Conservation (phyloP, 495 filamentous ascomycete species). For the Xylaria scruposa region DNA sequence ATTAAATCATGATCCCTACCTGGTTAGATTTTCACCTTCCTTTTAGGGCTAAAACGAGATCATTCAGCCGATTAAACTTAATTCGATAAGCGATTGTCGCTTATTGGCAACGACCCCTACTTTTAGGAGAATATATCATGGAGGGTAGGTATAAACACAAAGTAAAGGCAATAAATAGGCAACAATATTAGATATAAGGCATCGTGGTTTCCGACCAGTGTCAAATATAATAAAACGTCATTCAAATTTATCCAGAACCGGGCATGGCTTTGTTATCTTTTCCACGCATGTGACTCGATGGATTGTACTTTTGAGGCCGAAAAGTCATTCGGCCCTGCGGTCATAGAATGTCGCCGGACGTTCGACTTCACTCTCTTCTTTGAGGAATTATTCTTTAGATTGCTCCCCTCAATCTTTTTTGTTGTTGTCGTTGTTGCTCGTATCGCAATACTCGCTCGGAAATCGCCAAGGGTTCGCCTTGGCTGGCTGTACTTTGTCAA, state of each 20-base stretch:
- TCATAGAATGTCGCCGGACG: slow-evolving; percentile 17
- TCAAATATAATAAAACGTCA: neutral
- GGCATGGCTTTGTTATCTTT: neutral
- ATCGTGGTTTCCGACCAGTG: neutral
- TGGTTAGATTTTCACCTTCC: neutral
- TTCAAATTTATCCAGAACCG: neutral
- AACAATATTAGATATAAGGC: slow-evolving; percentile 10
- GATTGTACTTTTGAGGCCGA: slow-evolving; percentile 26
- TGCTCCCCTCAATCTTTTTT: slow-evolving; percentile 23
- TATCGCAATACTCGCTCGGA: neutral
- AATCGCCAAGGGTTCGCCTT: neutral
- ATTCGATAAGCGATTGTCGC: neutral
- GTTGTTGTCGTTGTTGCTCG: neutral
- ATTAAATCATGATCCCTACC: too few relatives aligned
- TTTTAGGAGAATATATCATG: neutral
- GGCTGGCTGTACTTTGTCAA: slow-evolving; percentile 18
- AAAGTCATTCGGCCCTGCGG: slow-evolving; percentile 24
- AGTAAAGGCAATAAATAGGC: neutral
- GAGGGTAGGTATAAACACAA: neutral
- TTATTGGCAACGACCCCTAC: neutral
- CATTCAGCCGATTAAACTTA: neutral
- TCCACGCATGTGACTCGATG: neutral
- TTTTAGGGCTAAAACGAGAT: neutral
- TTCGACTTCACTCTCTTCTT: slow-evolving; percentile 29
- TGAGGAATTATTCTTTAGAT: slow-evolving; percentile 27